Base-by-base conservation (phyloP, 306 rosid species). In the Ochetophila trinervis region DNA sequence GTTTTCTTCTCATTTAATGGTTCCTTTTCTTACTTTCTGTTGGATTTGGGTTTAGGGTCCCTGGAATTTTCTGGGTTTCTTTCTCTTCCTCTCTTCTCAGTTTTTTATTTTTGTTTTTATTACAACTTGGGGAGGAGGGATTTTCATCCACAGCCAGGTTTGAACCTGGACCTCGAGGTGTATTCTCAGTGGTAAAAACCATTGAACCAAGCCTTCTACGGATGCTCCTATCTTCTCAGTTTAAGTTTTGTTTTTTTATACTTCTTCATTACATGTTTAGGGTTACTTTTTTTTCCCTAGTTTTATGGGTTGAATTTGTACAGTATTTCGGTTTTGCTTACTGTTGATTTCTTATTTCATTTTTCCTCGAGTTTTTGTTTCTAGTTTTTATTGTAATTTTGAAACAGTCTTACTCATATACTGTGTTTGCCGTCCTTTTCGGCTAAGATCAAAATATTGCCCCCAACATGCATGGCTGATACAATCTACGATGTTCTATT, bases 1-100 rank as follows among this genome's bases (percentile, higher is more conserved):
- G 70, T 72, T 63, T 74, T 70, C 17, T 70, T 62, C 55, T 72
- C 34, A 18, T 48, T n/a, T 71, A 62, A 11, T 27, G 60, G 27
- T 24, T 50, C 32, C 45, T 32, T 30, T 11, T 23, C 16, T 30
- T 64, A 8, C 30, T 55, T 58, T 21, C 44, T 47, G 60, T 50
- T 44, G 20, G 79, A 82, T 85, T 77, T 78, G 68, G 79, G 66
- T 72, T 76, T 66, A 16, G 69, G 63, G 70, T 79, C 53, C 67
- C n/a, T 65, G 21, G 55, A 42, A 64, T 70, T 63, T 63, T 66
- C 49, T 70, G 7, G 58, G 63, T 62, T 37, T 4, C 9, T 57
- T 52, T 66, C 64, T 49, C 8, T 21, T 23, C 47, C 6, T 22
- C 60, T 63, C 47, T 37, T 40, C 30, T 3, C 12, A 37, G 53